phyloP scores from a whole-genome alignment of 1,139 yeast genomes.

The Candida sp. region DNA sequence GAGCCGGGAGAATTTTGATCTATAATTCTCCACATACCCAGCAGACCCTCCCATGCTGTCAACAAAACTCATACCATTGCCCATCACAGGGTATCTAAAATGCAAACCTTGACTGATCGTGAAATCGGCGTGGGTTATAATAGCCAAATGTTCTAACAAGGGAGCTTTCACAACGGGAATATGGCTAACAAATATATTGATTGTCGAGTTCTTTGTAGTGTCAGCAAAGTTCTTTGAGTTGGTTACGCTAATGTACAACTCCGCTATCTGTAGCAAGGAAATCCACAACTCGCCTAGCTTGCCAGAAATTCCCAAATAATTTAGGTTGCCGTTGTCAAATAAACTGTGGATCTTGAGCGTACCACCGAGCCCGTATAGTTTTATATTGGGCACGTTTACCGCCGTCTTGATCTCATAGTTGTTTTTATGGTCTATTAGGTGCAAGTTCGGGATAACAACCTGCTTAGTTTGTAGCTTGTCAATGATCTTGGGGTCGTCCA shows the following conservation, averaged over 20 bases:
- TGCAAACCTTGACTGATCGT: slow-evolving; percentile 76
- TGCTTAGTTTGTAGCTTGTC: slow-evolving; percentile 61
- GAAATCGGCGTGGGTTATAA: slow-evolving; percentile 71
- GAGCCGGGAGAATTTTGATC: slow-evolving; percentile 63
- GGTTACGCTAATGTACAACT: slow-evolving; percentile 30
- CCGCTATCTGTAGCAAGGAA: slow-evolving; percentile 72
- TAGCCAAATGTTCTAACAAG: slow-evolving; percentile 68
- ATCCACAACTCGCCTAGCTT: slow-evolving; percentile 81
- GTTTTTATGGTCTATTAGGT: slow-evolving; percentile 62
- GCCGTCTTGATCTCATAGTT: slow-evolving; percentile 43
- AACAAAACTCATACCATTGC: slow-evolving; percentile 69
- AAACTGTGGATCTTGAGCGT: slow-evolving; percentile 67
- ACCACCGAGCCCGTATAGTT: slow-evolving; percentile 77
- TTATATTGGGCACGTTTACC: slow-evolving; percentile 46
- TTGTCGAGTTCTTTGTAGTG: slow-evolving; percentile 32
- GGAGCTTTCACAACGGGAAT: slow-evolving; percentile 72
- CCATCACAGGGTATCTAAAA: slow-evolving; percentile 72
- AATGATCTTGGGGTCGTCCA: slow-evolving; percentile 73
- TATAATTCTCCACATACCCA: slow-evolving; percentile 56
- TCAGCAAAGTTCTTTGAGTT: slow-evolving; percentile 12
- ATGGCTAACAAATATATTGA: slow-evolving; percentile 68
- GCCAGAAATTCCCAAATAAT: slow-evolving; percentile 40
- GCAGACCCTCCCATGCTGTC: slow-evolving; percentile 32
- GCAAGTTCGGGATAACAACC: slow-evolving; percentile 57
- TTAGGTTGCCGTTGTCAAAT: slow-evolving; percentile 64